Percentiles rank a stretch among this genome's conserved stretches.
These are phyloP conservation scores for Penicillium sp. DNA, from an alignment of 2,329 filamentous ascomycete genomes.

Conservation along the genomic window DNA sequence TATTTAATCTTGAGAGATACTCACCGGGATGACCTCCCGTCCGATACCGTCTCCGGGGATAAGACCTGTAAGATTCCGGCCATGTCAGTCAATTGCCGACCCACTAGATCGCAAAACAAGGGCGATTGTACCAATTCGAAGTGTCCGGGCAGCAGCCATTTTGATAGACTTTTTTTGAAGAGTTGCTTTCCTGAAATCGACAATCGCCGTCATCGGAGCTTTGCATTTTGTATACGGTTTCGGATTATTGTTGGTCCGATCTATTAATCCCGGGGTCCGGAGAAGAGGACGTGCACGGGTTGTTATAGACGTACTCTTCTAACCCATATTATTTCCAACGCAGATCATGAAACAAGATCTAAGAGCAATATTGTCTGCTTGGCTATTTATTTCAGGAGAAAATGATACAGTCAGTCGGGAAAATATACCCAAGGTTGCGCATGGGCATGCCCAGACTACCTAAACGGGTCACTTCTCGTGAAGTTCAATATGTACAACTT, in stretches of 20 bases:
- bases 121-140: conserved; percentile 62
- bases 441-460: not conserved
- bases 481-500: conserved; percentile 4
- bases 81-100: conserved; percentile 12
- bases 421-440: too few relatives aligned
- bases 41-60: conserved; percentile 98
- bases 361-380: not conserved
- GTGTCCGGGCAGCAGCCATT: conserved; percentile 57
- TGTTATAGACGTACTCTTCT: not conserved
- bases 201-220: conserved; percentile 33
- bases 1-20: conserved; percentile 14
- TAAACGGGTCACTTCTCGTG: conserved; percentile 20
- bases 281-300: not conserved
- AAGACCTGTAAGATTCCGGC: conserved; percentile 60
- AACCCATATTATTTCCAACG: not conserved
- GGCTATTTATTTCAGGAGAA: not conserved
- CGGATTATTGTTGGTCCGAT: conserved; percentile 23
- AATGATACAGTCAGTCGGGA: not conserved
- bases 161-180: conserved; percentile 21
- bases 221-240: conserved; percentile 22
- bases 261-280: conserved; percentile 16
- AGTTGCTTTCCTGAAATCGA: conserved; percentile 18
- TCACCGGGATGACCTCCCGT: conserved; percentile 89
- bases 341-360: not conserved
- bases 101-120: not conserved